Percentiles rank a stretch among this genome's conserved stretches.
phyloP scores from a whole-genome alignment of 345 rosid species.

The Turnera subulata region DNA sequence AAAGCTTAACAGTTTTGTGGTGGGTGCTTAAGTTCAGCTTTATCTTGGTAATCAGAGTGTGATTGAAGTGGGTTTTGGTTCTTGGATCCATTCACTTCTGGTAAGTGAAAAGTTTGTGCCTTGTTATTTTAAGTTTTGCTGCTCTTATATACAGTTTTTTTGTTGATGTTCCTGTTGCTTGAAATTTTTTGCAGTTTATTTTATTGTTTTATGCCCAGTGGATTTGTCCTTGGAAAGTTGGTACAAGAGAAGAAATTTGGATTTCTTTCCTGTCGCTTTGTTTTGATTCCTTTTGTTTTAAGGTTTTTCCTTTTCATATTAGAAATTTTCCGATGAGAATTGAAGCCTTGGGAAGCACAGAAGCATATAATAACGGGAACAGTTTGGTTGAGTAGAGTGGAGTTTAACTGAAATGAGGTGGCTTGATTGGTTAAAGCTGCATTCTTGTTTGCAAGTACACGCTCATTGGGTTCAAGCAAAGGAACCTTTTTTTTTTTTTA shows the following conservation, averaged over 20 bases:
- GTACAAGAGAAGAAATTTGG: constrained; percentile 5
- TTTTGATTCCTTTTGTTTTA: constrained; percentile 3
- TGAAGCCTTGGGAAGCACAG: neutral
- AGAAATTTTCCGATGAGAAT: neutral
- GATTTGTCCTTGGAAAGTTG: constrained; percentile 18
- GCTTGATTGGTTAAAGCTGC: neutral
- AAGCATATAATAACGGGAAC: neutral
- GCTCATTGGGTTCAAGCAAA: neutral
- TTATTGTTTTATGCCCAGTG: constrained; percentile 12
- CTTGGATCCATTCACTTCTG: constrained; percentile 34
- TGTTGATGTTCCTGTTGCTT: constrained; percentile 3
- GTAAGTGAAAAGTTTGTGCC: constrained; percentile 22
- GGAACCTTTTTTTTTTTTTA: neutral
- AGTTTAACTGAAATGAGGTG: constrained; percentile 5
- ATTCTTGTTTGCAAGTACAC: neutral
- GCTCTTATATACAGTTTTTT: constrained; percentile 9
- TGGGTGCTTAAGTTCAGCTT: neutral
- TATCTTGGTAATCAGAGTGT: constrained; percentile 16
- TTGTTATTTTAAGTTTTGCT: constrained; percentile 24
- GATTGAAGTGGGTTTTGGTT: constrained; percentile 12
- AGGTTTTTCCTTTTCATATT: neutral
- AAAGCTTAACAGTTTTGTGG: neutral
- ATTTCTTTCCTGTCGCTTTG: constrained; percentile 1
- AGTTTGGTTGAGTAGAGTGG: constrained; percentile 1
- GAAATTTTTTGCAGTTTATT: constrained; percentile 14